Conservation (phyloP, 345 rosid species). For the Eucalyptus shirleyi region DNA sequence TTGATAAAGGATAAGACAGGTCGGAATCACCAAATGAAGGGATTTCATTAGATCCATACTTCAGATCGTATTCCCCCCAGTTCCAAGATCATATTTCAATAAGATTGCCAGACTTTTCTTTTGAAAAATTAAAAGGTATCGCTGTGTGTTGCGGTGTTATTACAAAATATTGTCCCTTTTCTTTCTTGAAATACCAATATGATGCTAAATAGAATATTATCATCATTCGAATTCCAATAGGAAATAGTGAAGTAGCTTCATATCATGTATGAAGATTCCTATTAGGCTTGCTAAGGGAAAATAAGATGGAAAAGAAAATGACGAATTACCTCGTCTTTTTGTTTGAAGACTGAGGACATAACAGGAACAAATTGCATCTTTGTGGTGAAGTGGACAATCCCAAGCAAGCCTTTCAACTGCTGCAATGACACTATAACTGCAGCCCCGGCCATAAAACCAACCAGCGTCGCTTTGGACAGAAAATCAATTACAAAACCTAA, state of each 20-base stretch:
- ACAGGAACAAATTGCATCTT: slow-evolving; percentile 92
- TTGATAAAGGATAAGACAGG: neutral
- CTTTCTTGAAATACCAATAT: neutral
- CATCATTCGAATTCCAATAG: neutral
- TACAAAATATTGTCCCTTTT: neutral
- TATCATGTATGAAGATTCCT: neutral
- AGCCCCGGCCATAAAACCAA: slow-evolving; percentile 98
- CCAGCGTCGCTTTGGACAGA: slow-evolving; percentile 87
- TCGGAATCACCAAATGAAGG: neutral
- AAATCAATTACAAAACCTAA: slow-evolving; percentile 93
- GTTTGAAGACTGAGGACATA: slow-evolving; percentile 33
- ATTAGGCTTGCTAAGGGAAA: neutral
- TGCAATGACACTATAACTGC: slow-evolving; percentile 92
- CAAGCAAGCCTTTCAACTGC: slow-evolving; percentile 90
- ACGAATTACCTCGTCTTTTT: slow-evolving; percentile 49
- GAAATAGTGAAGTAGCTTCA: neutral
- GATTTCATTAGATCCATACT: neutral
- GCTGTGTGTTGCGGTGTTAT: neutral
- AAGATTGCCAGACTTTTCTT: neutral
- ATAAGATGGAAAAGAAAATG: neutral
- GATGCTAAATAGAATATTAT: neutral
- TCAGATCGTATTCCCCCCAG: neutral
- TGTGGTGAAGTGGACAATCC: slow-evolving; percentile 83
- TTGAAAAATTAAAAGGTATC: neutral
- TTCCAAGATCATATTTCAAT: neutral